Conservation (phyloP, 2,329 filamentous ascomycete species). For the Falciphora oryzae region DNA sequence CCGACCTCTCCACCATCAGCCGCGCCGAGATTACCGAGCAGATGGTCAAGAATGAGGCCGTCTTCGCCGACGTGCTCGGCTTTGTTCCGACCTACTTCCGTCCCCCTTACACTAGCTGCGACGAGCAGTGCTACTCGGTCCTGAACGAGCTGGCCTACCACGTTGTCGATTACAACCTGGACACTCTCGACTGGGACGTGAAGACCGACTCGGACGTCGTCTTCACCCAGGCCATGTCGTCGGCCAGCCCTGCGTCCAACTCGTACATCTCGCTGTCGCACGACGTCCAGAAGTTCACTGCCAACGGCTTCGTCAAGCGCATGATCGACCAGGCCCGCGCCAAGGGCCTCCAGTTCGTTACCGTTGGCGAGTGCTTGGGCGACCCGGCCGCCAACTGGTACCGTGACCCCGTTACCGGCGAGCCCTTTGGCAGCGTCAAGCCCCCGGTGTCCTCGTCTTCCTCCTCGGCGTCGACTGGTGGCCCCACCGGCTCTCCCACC, state of each 20-base stretch:
- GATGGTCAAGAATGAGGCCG: conserved; percentile 35
- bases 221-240: conserved; percentile 18
- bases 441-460: not conserved
- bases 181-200: conserved; percentile 27
- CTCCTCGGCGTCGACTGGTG: not conserved
- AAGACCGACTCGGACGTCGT: conserved; percentile 27
- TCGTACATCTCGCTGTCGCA: conserved; percentile 46
- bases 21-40: conserved; percentile 40
- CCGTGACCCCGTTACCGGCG: conserved; percentile 24
- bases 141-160: conserved; percentile 29
- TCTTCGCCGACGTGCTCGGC: conserved; percentile 36
- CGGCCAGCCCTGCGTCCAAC: conserved; percentile 16
- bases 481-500: not conserved
- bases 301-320: conserved; percentile 39
- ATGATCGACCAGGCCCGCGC: conserved; percentile 37
- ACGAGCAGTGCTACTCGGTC: conserved; percentile 23
- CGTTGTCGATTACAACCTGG: conserved; percentile 29
- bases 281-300: conserved; percentile 40
- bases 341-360: conserved; percentile 40
- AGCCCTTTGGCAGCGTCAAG: not conserved
- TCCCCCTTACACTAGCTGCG: conserved; percentile 36
- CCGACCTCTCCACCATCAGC: conserved; percentile 29
- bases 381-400: conserved; percentile 49
- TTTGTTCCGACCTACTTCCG: conserved; percentile 38
- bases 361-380: conserved; percentile 50